Evolutionary conservation across 2,329 filamentous ascomycete species (phyloP), one percentile per base, ranked within the genome.

Genomic region (Colletotrichum gigasporum): DNA sequence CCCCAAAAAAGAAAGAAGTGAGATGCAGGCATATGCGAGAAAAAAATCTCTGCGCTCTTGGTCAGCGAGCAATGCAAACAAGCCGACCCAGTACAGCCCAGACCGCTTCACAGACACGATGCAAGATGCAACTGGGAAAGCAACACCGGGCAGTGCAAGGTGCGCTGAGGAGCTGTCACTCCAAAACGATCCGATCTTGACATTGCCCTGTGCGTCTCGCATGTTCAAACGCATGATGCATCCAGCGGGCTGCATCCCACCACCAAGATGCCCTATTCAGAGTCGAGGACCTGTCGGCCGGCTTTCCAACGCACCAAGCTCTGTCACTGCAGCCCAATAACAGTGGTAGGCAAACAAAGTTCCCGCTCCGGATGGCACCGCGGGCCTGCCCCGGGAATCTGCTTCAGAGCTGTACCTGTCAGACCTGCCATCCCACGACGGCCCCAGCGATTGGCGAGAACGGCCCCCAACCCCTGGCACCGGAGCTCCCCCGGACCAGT

Each of bases 371-470:
- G 24, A 62, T 50, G 34, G n/a, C 57, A 55, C 56, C 20, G 16
- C 56, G 50, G 54, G 50, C 42, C 34, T 42, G 20, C 8, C 26
- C 30, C 32, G 35, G 18, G 30, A 32, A 59, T 51, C 39, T 44
- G 12, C 28, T 16, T 28, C 26, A 20, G 30, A 12, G 30, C 47
- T 26, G 50, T 16, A 41, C 12, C 22, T 52, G 55, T 22, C 35
- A 26, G 26, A 32, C 20, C n/a, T 30, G 32, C 18, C 14, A 18
- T 41, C n/a, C n/a, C 30, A 20, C 16, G 14, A 11, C 37, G 12
- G 26, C 45, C 24, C 44, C 55, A n/a, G 20, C 44, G 61, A 64
- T 61, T 54, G 48, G 55, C 55, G 48, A 64, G 42, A 35, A 22
- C 32, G 39, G 4, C 12, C 56, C 20, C 35, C n/a, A 22, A 12